Percentiles rank a stretch among this genome's conserved stretches.
phyloP scores from a whole-genome alignment of 1,284 basidiomycete species.

The Xanthoconium separans region DNA sequence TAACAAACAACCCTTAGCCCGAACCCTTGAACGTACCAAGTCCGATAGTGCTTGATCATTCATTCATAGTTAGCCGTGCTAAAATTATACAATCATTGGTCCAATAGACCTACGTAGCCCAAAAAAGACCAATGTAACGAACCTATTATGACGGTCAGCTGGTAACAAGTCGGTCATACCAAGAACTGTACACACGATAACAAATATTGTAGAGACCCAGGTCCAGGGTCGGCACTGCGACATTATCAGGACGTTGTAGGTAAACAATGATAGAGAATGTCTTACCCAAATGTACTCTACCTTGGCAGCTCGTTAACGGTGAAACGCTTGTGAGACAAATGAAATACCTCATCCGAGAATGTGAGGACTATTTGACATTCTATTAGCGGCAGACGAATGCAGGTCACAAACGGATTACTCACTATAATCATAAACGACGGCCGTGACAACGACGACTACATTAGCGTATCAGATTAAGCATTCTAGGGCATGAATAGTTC shows the following conservation, averaged over 20 bases:
- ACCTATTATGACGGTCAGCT: not conserved
- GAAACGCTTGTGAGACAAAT: not conserved
- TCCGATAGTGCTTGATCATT: not conserved
- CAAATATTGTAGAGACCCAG: constrained; percentile 2
- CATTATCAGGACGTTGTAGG: not conserved
- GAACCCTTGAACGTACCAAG: not conserved
- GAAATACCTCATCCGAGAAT: not conserved
- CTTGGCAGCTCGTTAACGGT: not conserved
- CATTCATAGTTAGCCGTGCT: not conserved
- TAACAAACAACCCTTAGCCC: not conserved
- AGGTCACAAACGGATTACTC: too few relatives aligned
- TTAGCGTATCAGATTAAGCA: too few relatives aligned
- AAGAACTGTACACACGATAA: not conserved
- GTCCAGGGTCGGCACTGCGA: not conserved
- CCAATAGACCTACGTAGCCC: not conserved
- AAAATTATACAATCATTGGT: too few relatives aligned
- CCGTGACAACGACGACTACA: too few relatives aligned
- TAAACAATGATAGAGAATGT: not conserved
- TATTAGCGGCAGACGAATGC: too few relatives aligned
- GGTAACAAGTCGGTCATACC: not conserved
- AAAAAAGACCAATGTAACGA: not conserved
- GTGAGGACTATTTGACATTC: not conserved
- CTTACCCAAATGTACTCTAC: not conserved
- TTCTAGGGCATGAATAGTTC: too few relatives aligned
- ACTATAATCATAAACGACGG: too few relatives aligned